Conservation (phyloP, 805 yeast genomes). For the Myxozyma nipponensis region DNA sequence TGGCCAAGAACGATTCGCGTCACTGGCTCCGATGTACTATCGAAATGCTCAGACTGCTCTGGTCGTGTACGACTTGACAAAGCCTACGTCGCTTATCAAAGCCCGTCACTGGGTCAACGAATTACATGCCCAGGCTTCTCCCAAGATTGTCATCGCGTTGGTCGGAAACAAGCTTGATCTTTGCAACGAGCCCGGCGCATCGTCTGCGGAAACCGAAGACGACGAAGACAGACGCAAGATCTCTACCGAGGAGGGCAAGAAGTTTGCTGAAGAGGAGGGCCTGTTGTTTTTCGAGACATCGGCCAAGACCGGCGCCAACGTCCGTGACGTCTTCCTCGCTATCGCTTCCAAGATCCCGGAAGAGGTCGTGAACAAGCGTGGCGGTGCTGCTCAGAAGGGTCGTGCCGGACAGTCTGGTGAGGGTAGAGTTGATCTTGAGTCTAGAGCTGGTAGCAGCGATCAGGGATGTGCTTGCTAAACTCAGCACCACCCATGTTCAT, state of each 20-base stretch:
- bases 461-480: constrained; percentile 26
- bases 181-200: constrained; percentile 44
- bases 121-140: constrained; percentile 90
- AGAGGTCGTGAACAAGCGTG: constrained; percentile 32
- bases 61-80: constrained; percentile 92
- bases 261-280: constrained; percentile 86
- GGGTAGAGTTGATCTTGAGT: constrained; percentile 24
- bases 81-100: constrained; percentile 89
- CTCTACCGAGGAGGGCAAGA: constrained; percentile 78
- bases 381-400: constrained; percentile 20
- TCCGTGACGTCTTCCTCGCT: constrained; percentile 84
- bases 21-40: constrained; percentile 95
- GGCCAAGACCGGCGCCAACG: constrained; percentile 86
- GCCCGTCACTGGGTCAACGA: constrained; percentile 99
- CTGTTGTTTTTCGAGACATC: constrained; percentile 88
- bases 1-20: constrained; percentile 95
- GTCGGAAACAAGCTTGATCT: constrained; percentile 92
- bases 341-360: constrained; percentile 86
- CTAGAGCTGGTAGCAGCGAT: constrained; percentile 17
- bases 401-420: constrained; percentile 24
- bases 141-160: constrained; percentile 84
- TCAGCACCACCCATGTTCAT: no score
- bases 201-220: constrained; percentile 12
- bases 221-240: constrained; percentile 55
- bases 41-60: constrained; percentile 96